Evolutionary conservation across 1,139 yeast genomes (phyloP), one percentile per base, ranked within the genome.

Genomic region (Debaryomycetaceae sp.): DNA sequence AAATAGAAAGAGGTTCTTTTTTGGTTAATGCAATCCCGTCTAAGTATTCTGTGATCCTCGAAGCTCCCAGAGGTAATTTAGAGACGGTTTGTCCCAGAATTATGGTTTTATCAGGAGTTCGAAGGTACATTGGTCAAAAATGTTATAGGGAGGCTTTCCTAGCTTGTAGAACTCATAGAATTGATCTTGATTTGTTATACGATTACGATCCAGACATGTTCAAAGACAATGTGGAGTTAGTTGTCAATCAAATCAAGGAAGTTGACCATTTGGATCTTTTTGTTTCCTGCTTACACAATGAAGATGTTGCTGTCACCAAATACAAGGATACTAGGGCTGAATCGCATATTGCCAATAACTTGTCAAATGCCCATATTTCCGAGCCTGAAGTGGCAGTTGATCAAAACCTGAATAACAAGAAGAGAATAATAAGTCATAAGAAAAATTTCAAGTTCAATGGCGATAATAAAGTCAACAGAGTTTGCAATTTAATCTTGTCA

Each of bases 61-160:
- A 95, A 64, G 97, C 97, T 4, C 96, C 96, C 47, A 79, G 99
- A 62, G 99, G 99, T 49, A 95, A 95, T 56, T 70, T 93, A 53
- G 99, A 95, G 63, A 90, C 98, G 0, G 86, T 95, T 31, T 85
- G 82, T 58, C 99, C 99, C 8, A 77, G 99, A 63, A 87, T 93
- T 40, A 83, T 93, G 87, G 96, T 93, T 11, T 71, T 95, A 41
- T 77, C 89, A 9, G 95, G 86, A 17, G 95, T 95, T 14, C 77
- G 99, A 54, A 72, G 78, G 41, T 76, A 77, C 55, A 88, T 95
- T 49, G 72, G 75, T 35, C 66, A 69, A 0, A 70, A 68, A 49
- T 69, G 81, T 36, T 95, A 86, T 58, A 72, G 68, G 43, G 74
- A 75, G 22, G 99, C 99, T 0, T 91, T 93, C 57, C 58, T 78